Percentiles rank a stretch among this genome's conserved stretches.
phyloP scores from a whole-genome alignment of 2,329 filamentous ascomycete genomes.

The Pezicula radicicola region DNA sequence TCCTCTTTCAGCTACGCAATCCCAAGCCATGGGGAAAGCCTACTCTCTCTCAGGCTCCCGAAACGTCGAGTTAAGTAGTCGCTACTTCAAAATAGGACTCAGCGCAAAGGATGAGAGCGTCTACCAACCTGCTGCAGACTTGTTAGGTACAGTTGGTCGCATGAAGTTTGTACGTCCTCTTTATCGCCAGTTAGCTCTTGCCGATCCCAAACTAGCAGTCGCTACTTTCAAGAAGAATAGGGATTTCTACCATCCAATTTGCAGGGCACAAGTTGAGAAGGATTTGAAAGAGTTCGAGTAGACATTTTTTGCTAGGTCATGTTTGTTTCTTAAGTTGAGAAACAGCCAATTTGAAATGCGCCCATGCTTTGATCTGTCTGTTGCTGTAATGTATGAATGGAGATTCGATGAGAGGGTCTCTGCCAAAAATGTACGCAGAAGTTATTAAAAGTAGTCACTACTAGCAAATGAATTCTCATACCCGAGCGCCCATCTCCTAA shows the following conservation, averaged over 20 bases:
- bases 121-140: constrained; percentile 67
- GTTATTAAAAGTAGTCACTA: too few species aligned
- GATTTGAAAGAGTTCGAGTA: constrained; percentile 47
- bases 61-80: constrained; percentile 81
- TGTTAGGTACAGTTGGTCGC: constrained; percentile 79
- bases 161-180: constrained; percentile 97
- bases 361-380: too few species aligned
- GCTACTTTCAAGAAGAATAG: constrained; percentile 83
- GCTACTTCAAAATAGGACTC: constrained; percentile 79
- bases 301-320: background rate
- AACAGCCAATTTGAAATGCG: too few species aligned
- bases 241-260: constrained; percentile 96
- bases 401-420: too few species aligned
- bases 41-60: constrained; percentile 74
- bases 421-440: too few species aligned
- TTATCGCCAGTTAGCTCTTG: constrained; percentile 71
- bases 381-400: too few species aligned
- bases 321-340: too few species aligned
- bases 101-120: constrained; percentile 66
- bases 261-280: constrained; percentile 81
- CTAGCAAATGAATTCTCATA: too few species aligned
- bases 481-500: too few species aligned
- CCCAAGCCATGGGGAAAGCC: constrained; percentile 67
- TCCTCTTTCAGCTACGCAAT: constrained; percentile 61
- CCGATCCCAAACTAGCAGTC: constrained; percentile 72